Percentiles rank a stretch among this genome's conserved stretches.
These are phyloP conservation scores for Chaetothyriales sp. DNA, from an alignment of 2,329 filamentous ascomycete species.

Conservation along the genomic window DNA sequence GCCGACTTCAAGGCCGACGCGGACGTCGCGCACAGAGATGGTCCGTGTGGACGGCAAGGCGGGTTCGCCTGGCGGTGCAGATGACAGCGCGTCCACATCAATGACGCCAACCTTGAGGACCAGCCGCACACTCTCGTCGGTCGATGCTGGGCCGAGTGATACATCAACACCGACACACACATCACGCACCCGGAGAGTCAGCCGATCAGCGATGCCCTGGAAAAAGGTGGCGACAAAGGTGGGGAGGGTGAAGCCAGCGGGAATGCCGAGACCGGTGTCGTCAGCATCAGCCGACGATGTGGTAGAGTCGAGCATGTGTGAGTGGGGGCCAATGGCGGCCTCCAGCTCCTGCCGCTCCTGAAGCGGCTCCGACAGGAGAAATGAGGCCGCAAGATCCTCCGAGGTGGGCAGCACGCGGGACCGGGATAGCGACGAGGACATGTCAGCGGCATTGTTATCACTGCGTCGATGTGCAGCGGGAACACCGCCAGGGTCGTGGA, in stretches of 20 bases:
- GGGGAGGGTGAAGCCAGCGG: constrained; percentile 41
- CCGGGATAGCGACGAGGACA: background rate
- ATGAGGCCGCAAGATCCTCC: constrained; percentile 47
- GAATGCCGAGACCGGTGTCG: constrained; percentile 38
- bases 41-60: background rate
- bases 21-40: background rate
- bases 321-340: constrained; percentile 40
- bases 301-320: constrained; percentile 36
- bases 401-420: constrained; percentile 36
- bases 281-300: constrained; percentile 38
- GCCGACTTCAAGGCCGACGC: background rate
- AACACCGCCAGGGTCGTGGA: constrained; percentile 20
- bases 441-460: constrained; percentile 4
- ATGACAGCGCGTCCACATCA: background rate
- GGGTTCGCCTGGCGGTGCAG: background rate
- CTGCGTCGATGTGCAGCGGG: background rate
- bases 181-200: constrained; percentile 41
- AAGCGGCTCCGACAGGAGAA: constrained; percentile 43
- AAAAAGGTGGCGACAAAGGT: constrained; percentile 47
- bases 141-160: background rate
- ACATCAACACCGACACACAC: constrained; percentile 21
- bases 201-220: constrained; percentile 43
- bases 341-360: constrained; percentile 46
- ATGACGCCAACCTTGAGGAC: background rate
- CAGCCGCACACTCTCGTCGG: background rate